Percentiles rank a stretch among this genome's conserved stretches.
Conservation (phyloP, 2,329 filamentous ascomycete species). For the Dothistroma pini region DNA sequence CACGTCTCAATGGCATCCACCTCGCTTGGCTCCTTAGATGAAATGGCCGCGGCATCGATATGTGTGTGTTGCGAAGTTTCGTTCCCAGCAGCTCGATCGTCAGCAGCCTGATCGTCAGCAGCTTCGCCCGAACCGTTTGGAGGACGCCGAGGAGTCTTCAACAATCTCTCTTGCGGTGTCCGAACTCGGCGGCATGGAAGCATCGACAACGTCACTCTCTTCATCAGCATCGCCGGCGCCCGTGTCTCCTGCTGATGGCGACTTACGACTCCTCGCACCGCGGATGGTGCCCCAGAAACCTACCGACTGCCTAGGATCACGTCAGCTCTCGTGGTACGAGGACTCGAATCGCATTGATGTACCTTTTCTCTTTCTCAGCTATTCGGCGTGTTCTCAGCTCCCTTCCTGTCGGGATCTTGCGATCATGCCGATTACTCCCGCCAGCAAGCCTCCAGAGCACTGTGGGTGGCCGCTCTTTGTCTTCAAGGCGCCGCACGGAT, state of each 20-base stretch:
- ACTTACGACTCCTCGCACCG: neutral
- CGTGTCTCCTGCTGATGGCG: neutral
- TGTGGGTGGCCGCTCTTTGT: neutral
- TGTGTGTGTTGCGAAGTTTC: no score
- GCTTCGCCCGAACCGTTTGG: neutral
- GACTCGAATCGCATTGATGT: no score
- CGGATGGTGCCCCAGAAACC: neutral
- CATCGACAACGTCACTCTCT: neutral
- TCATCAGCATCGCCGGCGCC: neutral
- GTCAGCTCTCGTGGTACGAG: neutral
- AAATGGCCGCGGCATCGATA: neutral
- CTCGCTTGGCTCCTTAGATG: neutral
- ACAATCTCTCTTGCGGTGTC: neutral
- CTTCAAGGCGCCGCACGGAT: neutral
- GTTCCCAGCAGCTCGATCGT: neutral
- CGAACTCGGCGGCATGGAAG: neutral
- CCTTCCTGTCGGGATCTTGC: constrained; percentile 2
- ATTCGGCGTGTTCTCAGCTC: neutral
- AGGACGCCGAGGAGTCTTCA: neutral
- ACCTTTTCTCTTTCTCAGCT: constrained; percentile 5
- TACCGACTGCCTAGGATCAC: neutral
- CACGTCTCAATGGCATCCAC: neutral
- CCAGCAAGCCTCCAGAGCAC: constrained; percentile 5
- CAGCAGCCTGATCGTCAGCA: neutral
- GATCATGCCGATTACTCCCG: neutral